A percentile compares a stretch with the other conserved stretches of the same genome.
Evolutionary conservation across 1,284 basidiomycete genomes (phyloP).

Genomic region (Ganoderma meredithae): DNA sequence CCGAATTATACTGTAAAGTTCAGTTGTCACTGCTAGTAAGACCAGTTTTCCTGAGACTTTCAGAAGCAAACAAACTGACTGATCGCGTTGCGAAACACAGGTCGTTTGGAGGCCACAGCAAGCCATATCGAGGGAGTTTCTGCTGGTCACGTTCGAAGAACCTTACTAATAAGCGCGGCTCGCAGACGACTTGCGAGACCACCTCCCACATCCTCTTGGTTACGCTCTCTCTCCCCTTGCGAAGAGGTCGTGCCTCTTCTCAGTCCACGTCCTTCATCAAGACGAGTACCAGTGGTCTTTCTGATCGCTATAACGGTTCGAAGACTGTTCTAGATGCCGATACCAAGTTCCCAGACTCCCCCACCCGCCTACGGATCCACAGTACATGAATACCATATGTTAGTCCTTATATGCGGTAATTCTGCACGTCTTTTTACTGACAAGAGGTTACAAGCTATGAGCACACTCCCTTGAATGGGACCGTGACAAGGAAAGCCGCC

Average conservation of each 20-base stretch:
- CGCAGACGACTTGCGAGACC: not conserved
- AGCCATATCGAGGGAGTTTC: slow-evolving; percentile 8
- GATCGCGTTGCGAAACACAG: not conserved
- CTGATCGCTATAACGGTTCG: not conserved
- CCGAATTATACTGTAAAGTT: no score
- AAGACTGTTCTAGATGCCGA: not conserved
- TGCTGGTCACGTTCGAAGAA: not conserved
- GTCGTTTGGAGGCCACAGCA: not conserved
- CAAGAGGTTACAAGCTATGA: not conserved
- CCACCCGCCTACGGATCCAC: not conserved
- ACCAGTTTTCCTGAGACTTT: not conserved
- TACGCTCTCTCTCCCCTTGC: not conserved
- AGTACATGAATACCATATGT: slow-evolving; percentile 2
- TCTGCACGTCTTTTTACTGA: no score
- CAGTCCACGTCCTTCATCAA: not conserved
- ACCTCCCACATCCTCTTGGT: not conserved
- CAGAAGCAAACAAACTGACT: not conserved
- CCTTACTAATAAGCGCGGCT: not conserved
- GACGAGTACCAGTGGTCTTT: not conserved
- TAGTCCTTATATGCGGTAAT: not conserved
- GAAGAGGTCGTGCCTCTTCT: not conserved
- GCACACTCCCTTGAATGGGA: slow-evolving; percentile 5
- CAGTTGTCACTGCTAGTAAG: no score
- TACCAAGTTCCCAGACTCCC: not conserved
- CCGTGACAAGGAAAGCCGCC: not conserved